phyloP scores from a whole-genome alignment of 768 basidiomycete species.

The Lyophyllum semitale region DNA sequence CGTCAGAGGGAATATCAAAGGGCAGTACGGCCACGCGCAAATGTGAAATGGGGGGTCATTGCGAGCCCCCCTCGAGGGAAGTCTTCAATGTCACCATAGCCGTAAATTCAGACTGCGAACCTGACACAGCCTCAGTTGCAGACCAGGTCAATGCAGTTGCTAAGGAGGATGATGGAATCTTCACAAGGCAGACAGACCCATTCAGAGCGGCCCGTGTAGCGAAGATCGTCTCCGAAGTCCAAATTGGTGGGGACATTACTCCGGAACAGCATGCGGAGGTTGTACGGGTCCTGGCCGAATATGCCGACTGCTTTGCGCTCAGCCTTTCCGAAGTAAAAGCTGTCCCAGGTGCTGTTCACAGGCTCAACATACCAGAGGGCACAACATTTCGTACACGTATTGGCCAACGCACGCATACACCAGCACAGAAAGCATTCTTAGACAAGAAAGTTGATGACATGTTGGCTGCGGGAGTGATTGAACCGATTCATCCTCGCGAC shows the following conservation, averaged over 20 bases:
- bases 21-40: too few relatives aligned
- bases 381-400: slow-evolving; percentile 15
- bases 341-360: slow-evolving; percentile 31
- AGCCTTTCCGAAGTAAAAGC: slow-evolving; percentile 11
- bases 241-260: slow-evolving; percentile 26
- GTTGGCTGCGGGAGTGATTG: slow-evolving; percentile 33
- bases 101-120: neutral
- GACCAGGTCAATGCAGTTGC: neutral
- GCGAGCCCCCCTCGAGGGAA: neutral
- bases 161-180: neutral
- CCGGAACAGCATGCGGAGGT: neutral
- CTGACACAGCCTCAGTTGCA: neutral
- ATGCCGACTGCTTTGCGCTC: neutral
- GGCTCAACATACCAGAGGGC: slow-evolving; percentile 30
- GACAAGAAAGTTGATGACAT: slow-evolving; percentile 34
- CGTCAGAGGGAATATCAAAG: too few relatives aligned
- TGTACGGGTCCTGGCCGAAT: neutral
- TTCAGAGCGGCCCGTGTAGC: slow-evolving; percentile 23
- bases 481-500: slow-evolving; percentile 20
- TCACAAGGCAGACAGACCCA: neutral
- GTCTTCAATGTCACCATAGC: neutral
- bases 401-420: slow-evolving; percentile 21
- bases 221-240: slow-evolving; percentile 19
- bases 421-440: slow-evolving; percentile 30
- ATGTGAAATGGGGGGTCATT: too few relatives aligned